Conservation (phyloP, 2,329 filamentous ascomycete genomes). For the Penicillium sp. region DNA sequence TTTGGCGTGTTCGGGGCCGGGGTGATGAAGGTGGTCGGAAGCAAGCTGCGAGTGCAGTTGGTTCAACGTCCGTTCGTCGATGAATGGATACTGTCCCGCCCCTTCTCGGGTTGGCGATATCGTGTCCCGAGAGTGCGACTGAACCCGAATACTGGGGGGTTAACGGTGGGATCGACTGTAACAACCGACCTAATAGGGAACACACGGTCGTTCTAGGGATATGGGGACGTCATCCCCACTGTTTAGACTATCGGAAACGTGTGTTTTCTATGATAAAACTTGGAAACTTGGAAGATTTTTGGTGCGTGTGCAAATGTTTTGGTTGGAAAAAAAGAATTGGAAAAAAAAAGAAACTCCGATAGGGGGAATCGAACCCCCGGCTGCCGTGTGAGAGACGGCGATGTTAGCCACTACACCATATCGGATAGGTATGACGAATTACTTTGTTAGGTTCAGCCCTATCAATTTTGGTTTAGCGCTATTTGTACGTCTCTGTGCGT, state of each 20-base stretch:
- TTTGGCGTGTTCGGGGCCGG: neutral
- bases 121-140: neutral
- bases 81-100: conserved; percentile 29
- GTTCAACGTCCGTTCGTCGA: conserved; percentile 28
- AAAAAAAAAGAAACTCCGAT: conserved; percentile 16
- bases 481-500: too few relatives aligned
- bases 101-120: conserved; percentile 26
- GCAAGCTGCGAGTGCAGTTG: conserved; percentile 15
- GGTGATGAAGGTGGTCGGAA: neutral
- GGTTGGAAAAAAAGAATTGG: too few relatives aligned
- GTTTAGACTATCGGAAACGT: neutral
- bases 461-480: too few relatives aligned
- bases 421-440: too few relatives aligned
- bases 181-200: conserved; percentile 71
- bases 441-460: too few relatives aligned
- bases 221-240: neutral
- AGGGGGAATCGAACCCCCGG: conserved; percentile 32
- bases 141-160: neutral
- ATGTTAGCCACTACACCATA: conserved; percentile 34
- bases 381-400: conserved; percentile 31
- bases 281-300: too few relatives aligned
- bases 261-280: too few relatives aligned
- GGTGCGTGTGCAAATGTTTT: too few relatives aligned
- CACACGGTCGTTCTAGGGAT: conserved; percentile 57
- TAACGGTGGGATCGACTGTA: conserved; percentile 51